A percentile compares a stretch with the other conserved stretches of the same genome.
Evolutionary conservation across 2,329 filamentous ascomycete species (phyloP).

Genomic region (Lanzia echinophila): DNA sequence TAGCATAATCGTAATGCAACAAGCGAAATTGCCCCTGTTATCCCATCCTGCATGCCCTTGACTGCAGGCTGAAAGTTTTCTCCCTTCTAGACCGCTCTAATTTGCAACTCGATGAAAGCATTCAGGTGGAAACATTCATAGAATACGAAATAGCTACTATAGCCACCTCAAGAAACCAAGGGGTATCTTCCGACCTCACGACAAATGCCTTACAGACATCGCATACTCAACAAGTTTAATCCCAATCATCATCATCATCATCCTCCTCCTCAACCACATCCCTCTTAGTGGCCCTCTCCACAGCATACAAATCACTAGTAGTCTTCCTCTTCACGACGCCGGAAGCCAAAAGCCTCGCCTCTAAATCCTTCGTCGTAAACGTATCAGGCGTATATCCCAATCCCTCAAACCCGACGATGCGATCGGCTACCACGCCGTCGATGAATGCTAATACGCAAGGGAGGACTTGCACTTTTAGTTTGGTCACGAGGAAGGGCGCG

Average conservation of each 20-base stretch:
- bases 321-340: slow-evolving; percentile 47
- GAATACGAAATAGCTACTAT: too few relatives aligned
- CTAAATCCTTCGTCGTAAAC: slow-evolving; percentile 48
- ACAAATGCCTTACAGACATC: neutral
- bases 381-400: slow-evolving; percentile 44
- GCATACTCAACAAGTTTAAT: slow-evolving; percentile 18
- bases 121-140: neutral
- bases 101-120: neutral
- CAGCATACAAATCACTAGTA: slow-evolving; percentile 39
- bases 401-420: slow-evolving; percentile 53
- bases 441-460: slow-evolving; percentile 53
- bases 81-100: neutral
- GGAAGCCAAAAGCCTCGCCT: slow-evolving; percentile 42
- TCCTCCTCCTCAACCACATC: slow-evolving; percentile 17
- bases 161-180: too few relatives aligned
- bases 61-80: too few relatives aligned
- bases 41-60: neutral
- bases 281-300: too few relatives aligned
- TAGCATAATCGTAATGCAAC: neutral
- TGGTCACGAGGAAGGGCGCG: slow-evolving; percentile 51
- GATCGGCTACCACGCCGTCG: slow-evolving; percentile 47
- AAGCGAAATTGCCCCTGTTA: slow-evolving; percentile 2
- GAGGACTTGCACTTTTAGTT: slow-evolving; percentile 49
- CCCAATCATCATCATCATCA: slow-evolving; percentile 45
- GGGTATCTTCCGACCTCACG: too few relatives aligned